Evolutionary conservation across 1,284 basidiomycete species (phyloP).

Genomic region (Cutaneotrichosporon sp.): DNA sequence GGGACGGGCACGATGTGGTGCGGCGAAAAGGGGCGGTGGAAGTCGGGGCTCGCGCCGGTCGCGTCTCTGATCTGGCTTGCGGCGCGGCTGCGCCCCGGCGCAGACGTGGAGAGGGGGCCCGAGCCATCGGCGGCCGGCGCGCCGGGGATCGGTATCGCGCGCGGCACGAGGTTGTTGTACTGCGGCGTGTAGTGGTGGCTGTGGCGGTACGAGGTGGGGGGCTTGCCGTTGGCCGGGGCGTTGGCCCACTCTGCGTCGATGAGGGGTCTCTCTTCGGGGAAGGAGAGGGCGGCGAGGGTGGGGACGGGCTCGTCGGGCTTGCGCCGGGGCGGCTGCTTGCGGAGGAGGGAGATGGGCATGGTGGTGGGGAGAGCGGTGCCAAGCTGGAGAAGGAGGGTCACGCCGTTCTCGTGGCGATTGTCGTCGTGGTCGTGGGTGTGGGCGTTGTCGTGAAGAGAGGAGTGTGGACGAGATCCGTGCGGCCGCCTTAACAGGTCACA

Average conservation of each 20-base stretch:
- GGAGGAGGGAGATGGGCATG: slow-evolving; percentile 25
- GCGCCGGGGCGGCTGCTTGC: slow-evolving; percentile 15
- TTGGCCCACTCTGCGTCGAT: slow-evolving; percentile 32
- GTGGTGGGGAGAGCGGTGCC: neutral
- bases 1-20: slow-evolving; percentile 25
- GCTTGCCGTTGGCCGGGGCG: slow-evolving; percentile 34
- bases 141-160: neutral
- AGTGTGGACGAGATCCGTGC: neutral
- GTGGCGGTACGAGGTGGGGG: slow-evolving; percentile 5
- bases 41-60: slow-evolving; percentile 24
- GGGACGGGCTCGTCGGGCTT: slow-evolving; percentile 14
- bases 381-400: neutral
- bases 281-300: slow-evolving; percentile 34
- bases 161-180: neutral
- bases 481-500: no score
- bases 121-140: neutral
- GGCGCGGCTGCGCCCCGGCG: slow-evolving; percentile 4
- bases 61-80: slow-evolving; percentile 14
- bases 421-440: no score
- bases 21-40: slow-evolving; percentile 42
- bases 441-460: neutral
- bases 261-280: slow-evolving; percentile 44
- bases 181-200: neutral
- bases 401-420: no score
- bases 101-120: no score